Base-by-base conservation (phyloP, 1,139 yeast species). In the Arxiozyma slooffiae region DNA sequence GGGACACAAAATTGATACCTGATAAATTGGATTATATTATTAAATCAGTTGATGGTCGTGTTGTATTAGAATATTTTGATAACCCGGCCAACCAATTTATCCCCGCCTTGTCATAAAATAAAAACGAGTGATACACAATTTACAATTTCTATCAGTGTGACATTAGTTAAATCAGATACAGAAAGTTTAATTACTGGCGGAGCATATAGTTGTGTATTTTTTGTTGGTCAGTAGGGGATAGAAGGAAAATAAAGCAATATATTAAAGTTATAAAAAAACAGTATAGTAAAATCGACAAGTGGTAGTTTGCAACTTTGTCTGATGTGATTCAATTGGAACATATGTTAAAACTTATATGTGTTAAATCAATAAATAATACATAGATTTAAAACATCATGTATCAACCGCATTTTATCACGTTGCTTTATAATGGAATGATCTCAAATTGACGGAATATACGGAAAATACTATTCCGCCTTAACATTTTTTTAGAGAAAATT, bases 41-140 rank as follows among this genome's bases (percentile, higher is more conserved):
- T 41, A 75, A 90, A n/a, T 83, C 95, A 2, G 75, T 88, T 16
- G 97, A 89, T 59, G 97, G 97, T 0, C 72, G 96, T 45, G 92
- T 87, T 0, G 84, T 95, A 0, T 78, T 90, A 40, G 96, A 88
- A 57, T 83, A 77, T 61, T 79, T 82, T 53, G 79, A 82, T 51
- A 75, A 77, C 1, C 71, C 71, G 20, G 65, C 67, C 0, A 82
- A 80, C 54, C 76, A 80, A 52, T 90, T 82, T 65, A 95, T 96
- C 0, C 90, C 89, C 72, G n/a, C 82, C 88, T 60, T 85, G 96
- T 58, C 97, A 90, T 65, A 70, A 96, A 38, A 48, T 60, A 57
- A 67, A 50, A 50, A 62, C 60, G 38, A 69, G 72, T 26, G 78
- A 77, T 34, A 72, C 73, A 5, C 90, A 82, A 56, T 68, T 80